Conservation (phyloP, 1,284 basidiomycete genomes). For the Thelephora terrestris region DNA sequence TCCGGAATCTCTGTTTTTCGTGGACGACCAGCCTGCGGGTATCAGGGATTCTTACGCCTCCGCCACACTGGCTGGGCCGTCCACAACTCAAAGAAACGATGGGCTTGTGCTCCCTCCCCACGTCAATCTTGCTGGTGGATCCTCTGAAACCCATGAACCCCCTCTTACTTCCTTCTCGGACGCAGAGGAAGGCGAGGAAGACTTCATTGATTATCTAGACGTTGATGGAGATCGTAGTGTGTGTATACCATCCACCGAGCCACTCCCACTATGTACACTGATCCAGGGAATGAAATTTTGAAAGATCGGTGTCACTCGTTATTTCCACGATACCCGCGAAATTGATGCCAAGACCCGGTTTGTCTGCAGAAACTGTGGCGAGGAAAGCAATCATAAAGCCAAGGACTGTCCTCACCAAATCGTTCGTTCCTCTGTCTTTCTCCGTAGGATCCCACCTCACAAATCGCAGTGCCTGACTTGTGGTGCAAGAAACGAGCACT, state of each 20-base stretch:
- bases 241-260: conserved; percentile 9
- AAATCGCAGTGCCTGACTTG: conserved; percentile 71
- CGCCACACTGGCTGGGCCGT: too few species aligned
- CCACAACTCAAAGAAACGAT: too few species aligned
- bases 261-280: conserved; percentile 1
- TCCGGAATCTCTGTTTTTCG: too few species aligned
- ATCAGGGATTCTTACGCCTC: too few species aligned
- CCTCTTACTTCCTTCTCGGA: too few species aligned
- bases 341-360: conserved; percentile 33
- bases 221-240: conserved; percentile 54
- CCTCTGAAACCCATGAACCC: too few species aligned
- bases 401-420: conserved; percentile 56
- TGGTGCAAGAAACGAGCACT: conserved; percentile 78
- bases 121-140: too few species aligned
- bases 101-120: too few species aligned
- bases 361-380: conserved; percentile 66
- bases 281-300: conserved; percentile 7
- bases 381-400: conserved; percentile 56
- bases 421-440: conserved; percentile 30
- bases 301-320: conserved; percentile 41
- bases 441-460: conserved; percentile 1
- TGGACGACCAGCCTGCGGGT: too few species aligned
- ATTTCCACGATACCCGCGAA: conserved; percentile 38
- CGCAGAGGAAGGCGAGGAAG: conserved; percentile 33
- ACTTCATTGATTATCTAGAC: conserved; percentile 66